These are phyloP conservation scores for Mucor ambiguus DNA, from an alignment of 371 early-diverging fungal species.

Conservation along the genomic window DNA sequence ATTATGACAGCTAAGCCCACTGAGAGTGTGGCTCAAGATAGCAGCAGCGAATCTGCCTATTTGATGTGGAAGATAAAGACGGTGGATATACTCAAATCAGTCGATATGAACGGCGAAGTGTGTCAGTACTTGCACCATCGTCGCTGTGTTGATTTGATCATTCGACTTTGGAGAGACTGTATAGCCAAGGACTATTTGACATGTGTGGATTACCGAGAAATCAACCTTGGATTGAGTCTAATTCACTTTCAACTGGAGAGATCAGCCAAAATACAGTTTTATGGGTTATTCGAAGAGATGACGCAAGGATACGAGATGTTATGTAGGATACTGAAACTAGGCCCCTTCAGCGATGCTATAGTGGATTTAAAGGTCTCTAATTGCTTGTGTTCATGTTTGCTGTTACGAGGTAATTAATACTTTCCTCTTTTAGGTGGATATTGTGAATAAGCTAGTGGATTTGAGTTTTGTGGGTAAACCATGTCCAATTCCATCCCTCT, in stretches of 20 bases:
- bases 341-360: constrained; percentile 8
- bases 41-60: constrained; percentile 17
- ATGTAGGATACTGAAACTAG: constrained; percentile 11
- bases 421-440: constrained; percentile 37
- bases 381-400: not conserved
- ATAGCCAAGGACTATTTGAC: constrained; percentile 20
- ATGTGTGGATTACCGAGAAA: constrained; percentile 24
- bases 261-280: constrained; percentile 12
- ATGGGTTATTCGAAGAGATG: constrained; percentile 10
- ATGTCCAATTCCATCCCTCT: constrained; percentile 42
- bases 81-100: constrained; percentile 28
- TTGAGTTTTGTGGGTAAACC: constrained; percentile 55
- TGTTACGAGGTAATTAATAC: constrained; percentile 5
- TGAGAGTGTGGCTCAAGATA: not conserved
- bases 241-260: constrained; percentile 21
- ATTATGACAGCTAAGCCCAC: constrained; percentile 41
- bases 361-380: constrained; percentile 25
- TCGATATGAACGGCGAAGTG: constrained; percentile 38
- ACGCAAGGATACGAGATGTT: constrained; percentile 15
- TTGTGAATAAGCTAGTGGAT: constrained; percentile 47
- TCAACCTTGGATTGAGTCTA: constrained; percentile 25
- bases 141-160: constrained; percentile 27
- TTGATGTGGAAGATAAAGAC: constrained; percentile 43
- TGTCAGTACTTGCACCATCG: constrained; percentile 39
- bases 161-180: constrained; percentile 37